These are phyloP conservation scores for Boletus pseudo-olivaceus DNA, from an alignment of 768 basidiomycete genomes.

Conservation along the genomic window DNA sequence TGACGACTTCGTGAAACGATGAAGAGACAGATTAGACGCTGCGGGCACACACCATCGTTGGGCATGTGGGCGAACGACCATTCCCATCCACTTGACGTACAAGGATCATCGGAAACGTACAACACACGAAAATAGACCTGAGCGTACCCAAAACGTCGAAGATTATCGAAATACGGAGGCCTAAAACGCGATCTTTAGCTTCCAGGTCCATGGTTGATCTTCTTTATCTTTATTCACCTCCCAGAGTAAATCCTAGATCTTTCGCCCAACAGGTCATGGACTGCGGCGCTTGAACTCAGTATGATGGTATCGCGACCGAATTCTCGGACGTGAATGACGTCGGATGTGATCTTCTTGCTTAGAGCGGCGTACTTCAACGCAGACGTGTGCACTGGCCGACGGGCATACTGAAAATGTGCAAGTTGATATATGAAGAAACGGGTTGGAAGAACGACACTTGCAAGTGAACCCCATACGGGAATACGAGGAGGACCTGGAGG, in stretches of 20 bases:
- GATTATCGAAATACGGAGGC: not conserved
- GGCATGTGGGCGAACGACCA: conserved; percentile 7
- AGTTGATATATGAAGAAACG: not conserved
- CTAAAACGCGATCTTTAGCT: not conserved
- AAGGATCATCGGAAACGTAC: not conserved
- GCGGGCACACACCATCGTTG: not conserved
- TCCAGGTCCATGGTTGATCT: not conserved
- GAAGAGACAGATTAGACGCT: not conserved
- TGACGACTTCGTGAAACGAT: not conserved
- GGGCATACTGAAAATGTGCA: not conserved
- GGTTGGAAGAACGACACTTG: not conserved
- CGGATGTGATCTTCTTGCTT: conserved; percentile 2
- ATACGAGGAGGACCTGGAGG: conserved; percentile 6
- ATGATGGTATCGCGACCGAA: conserved; percentile 3
- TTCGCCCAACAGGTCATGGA: conserved; percentile 4
- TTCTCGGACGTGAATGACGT: conserved; percentile 2
- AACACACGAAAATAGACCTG: not conserved
- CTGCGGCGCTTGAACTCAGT: not conserved
- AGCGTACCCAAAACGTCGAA: conserved; percentile 5
- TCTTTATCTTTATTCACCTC: not conserved
- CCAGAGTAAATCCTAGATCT: conserved; percentile 5
- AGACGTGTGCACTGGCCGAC: conserved; percentile 16
- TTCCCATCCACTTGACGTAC: conserved; percentile 1
- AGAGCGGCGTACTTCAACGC: conserved; percentile 3
- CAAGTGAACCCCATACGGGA: conserved; percentile 1